Conservation (phyloP, 176 grass and related monocot genomes). For the Typha latifolia region DNA sequence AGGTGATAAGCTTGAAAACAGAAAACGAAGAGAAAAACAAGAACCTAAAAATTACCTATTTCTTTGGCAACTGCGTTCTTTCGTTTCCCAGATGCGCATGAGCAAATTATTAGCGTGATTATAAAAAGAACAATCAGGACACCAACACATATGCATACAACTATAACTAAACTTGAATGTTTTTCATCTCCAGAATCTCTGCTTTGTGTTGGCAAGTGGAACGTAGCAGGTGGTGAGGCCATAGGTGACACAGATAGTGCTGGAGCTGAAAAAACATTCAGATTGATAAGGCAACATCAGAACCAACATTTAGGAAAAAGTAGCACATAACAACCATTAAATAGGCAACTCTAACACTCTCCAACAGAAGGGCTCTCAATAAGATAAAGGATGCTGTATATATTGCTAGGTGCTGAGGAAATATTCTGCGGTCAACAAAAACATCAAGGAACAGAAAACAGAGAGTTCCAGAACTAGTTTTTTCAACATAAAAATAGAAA, state of each 20-base stretch:
- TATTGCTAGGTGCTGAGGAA: too few relatives aligned
- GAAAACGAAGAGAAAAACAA: slow-evolving; percentile 16
- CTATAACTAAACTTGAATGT: slow-evolving; percentile 42
- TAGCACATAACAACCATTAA: background rate
- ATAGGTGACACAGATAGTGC: slow-evolving; percentile 38
- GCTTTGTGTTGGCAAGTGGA: slow-evolving; percentile 22
- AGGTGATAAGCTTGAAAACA: background rate
- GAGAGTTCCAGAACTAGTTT: too few relatives aligned
- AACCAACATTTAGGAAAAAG: background rate
- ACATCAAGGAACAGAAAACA: too few relatives aligned
- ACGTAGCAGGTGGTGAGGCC: slow-evolving; percentile 43
- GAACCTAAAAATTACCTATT: slow-evolving; percentile 44
- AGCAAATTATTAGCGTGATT: slow-evolving; percentile 56
- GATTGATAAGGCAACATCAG: slow-evolving; percentile 7
- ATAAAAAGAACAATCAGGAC: slow-evolving; percentile 52
- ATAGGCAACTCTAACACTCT: background rate
- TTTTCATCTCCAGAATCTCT: slow-evolving; percentile 16
- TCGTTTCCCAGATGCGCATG: slow-evolving; percentile 57
- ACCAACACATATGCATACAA: slow-evolving; percentile 69
- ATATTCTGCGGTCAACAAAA: too few relatives aligned
- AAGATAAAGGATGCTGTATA: too few relatives aligned
- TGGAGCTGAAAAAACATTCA: slow-evolving; percentile 51
- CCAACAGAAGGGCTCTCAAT: background rate
- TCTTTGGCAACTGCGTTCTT: slow-evolving; percentile 42
- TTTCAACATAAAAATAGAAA: too few relatives aligned